Evolutionary conservation across 2,329 filamentous ascomycete species (phyloP).

Genomic region (Epichloe festucae): DNA sequence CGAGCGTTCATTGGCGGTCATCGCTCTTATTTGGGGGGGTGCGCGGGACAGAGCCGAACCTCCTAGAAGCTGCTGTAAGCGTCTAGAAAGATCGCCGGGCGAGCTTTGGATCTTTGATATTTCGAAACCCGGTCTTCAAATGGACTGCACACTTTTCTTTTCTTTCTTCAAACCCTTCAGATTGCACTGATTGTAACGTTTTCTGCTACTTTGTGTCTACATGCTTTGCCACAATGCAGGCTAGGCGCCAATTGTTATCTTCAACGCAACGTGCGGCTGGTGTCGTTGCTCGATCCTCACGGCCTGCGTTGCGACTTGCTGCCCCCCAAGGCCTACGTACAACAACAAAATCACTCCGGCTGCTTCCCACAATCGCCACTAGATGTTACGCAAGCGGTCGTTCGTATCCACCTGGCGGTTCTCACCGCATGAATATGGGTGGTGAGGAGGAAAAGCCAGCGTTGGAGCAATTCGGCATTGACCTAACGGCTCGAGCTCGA

Average conservation of each 20-base stretch:
- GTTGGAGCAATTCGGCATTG: constrained; percentile 80
- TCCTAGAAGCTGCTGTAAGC: constrained; percentile 26
- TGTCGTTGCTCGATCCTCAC: constrained; percentile 15
- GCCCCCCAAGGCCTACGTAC: constrained; percentile 12
- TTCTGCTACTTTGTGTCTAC: background rate
- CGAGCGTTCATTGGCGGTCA: background rate
- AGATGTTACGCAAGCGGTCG: constrained; percentile 56
- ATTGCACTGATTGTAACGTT: background rate
- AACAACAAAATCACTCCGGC: constrained; percentile 8
- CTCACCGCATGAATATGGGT: constrained; percentile 84
- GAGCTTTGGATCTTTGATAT: constrained; percentile 8
- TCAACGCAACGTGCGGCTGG: constrained; percentile 26
- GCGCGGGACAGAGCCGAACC: constrained; percentile 17
- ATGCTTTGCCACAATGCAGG: constrained; percentile 24
- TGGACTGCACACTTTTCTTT: background rate
- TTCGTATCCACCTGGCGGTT: constrained; percentile 81
- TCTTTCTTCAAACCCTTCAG: background rate
- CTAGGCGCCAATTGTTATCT: constrained; percentile 25
- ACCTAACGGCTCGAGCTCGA: constrained; percentile 73
- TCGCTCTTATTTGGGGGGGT: background rate
- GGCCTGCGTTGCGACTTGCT: constrained; percentile 16
- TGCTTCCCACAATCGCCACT: constrained; percentile 27
- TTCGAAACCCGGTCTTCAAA: background rate
- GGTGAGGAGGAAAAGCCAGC: constrained; percentile 68
- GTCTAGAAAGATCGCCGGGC: constrained; percentile 8